Conservation (phyloP, 2,329 filamentous ascomycete genomes). For the Didymella exigua region DNA sequence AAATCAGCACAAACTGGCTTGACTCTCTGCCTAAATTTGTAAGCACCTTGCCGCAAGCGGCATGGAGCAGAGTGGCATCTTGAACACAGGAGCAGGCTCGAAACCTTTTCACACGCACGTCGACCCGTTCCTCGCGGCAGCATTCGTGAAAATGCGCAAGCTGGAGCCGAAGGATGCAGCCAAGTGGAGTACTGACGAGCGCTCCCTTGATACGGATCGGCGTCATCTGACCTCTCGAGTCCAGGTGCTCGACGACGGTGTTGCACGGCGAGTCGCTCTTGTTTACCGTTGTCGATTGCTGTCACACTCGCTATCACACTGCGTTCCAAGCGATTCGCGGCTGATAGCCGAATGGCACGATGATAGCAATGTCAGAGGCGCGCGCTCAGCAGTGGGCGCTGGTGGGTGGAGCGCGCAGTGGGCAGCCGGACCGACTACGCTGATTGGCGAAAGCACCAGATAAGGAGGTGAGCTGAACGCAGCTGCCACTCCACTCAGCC, state of each 20-base stretch:
- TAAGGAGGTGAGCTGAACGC: slow-evolving; percentile 2
- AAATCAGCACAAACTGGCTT: slow-evolving; percentile 29
- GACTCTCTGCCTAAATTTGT: slow-evolving; percentile 18
- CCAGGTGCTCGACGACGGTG: slow-evolving; percentile 2
- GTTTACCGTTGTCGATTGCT: slow-evolving; percentile 4
- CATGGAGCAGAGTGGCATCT: slow-evolving; percentile 19
- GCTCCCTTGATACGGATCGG: slow-evolving; percentile 14
- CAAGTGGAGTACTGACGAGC: slow-evolving; percentile 9
- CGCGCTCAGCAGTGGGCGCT: slow-evolving; percentile 29
- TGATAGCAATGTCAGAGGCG: slow-evolving; percentile 25
- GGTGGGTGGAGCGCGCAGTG: slow-evolving; percentile 19
- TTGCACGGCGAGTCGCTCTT: slow-evolving; percentile 23
- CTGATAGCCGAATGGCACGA: slow-evolving; percentile 19
- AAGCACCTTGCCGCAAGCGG: slow-evolving; percentile 14
- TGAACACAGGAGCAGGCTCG: slow-evolving; percentile 9
- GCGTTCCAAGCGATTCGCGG: slow-evolving; percentile 21
- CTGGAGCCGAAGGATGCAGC: slow-evolving; percentile 10
- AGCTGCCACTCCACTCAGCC: slow-evolving; percentile 6
- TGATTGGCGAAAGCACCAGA: slow-evolving; percentile 2
- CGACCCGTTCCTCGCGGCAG: slow-evolving; percentile 8
- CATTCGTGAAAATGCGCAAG: slow-evolving; percentile 9
- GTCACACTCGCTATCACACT: slow-evolving; percentile 30
- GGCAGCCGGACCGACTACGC: slow-evolving; percentile 13
- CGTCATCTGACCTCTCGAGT: slow-evolving; percentile 14
- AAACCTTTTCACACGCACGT: slow-evolving; percentile 15